These are phyloP conservation scores for Handroanthus guayacan DNA, from an alignment of 257 asterid species.

Conservation along the genomic window DNA sequence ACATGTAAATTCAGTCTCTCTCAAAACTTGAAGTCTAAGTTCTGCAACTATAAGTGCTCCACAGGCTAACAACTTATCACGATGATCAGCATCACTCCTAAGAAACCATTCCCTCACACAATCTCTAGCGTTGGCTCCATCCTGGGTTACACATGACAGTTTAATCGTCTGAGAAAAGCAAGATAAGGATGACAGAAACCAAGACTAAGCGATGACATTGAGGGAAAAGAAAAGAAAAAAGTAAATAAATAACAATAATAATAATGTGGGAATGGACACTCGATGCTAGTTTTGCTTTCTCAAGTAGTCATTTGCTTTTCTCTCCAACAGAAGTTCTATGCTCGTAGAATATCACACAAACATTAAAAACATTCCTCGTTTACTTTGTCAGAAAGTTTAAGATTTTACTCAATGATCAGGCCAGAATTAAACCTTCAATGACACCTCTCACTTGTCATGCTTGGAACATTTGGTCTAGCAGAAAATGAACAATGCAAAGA, in stretches of 20 bases:
- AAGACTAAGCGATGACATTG: background rate
- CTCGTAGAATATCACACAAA: background rate
- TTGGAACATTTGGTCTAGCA: slow-evolving; percentile 13
- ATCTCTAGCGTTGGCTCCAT: slow-evolving; percentile 49
- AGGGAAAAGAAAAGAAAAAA: background rate
- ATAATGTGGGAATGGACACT: slow-evolving; percentile 1
- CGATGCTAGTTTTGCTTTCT: background rate
- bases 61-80: slow-evolving; percentile 85
- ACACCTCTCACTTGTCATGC: background rate
- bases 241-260: background rate
- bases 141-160: slow-evolving; percentile 51
- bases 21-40: slow-evolving; percentile 79
- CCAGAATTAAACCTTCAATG: background rate
- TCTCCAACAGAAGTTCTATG: background rate
- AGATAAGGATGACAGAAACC: slow-evolving; percentile 16
- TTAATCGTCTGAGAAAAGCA: slow-evolving; percentile 17
- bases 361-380: background rate
- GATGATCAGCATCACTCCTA: slow-evolving; percentile 59
- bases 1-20: slow-evolving; percentile 88
- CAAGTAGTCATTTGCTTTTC: slow-evolving; percentile 14
- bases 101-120: slow-evolving; percentile 71
- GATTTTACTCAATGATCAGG: too few relatives aligned
- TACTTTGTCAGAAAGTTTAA: background rate
- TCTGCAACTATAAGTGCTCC: slow-evolving; percentile 92
- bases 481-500: slow-evolving; percentile 6